Percentiles rank a stretch among this genome's conserved stretches.
phyloP scores from a whole-genome alignment of 2,329 filamentous ascomycete genomes.

The Teratosphaeria epicoccoides region DNA sequence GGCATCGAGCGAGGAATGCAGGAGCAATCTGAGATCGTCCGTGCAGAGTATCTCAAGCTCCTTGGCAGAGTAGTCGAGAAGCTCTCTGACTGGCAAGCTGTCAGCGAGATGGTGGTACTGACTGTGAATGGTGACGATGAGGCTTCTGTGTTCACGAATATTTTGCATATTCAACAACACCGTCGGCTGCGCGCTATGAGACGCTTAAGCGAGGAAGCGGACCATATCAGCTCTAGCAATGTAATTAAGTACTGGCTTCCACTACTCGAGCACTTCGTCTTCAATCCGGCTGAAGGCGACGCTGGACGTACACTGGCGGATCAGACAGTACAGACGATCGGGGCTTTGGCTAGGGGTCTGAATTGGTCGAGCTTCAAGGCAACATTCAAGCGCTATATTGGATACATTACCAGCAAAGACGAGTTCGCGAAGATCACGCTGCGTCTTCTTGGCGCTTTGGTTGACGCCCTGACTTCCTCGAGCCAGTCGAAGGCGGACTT shows the following conservation, averaged over 20 bases:
- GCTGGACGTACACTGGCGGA: conserved; percentile 70
- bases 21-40: conserved; percentile 68
- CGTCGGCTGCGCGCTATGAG: conserved; percentile 75
- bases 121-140: conserved; percentile 64
- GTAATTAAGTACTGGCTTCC: conserved; percentile 81
- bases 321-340: conserved; percentile 73
- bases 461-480: conserved; percentile 55
- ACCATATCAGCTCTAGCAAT: conserved; percentile 62
- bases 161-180: conserved; percentile 80
- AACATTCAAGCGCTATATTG: conserved; percentile 71
- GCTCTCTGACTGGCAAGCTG: conserved; percentile 57
- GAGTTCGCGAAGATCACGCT: conserved; percentile 80
- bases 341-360: conserved; percentile 60
- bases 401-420: conserved; percentile 68
- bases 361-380: conserved; percentile 88
- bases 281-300: conserved; percentile 70
- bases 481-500: neutral
- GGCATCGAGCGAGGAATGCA: conserved; percentile 66
- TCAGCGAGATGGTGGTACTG: conserved; percentile 64
- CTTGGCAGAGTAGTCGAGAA: conserved; percentile 66
- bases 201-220: conserved; percentile 59
- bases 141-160: conserved; percentile 82
- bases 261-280: conserved; percentile 86
- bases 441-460: conserved; percentile 66
- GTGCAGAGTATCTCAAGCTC: conserved; percentile 69